A percentile compares a stretch with the other conserved stretches of the same genome.
These are phyloP conservation scores for Scheffersomyces coipomensis DNA, from an alignment of 805 yeast species.

Conservation along the genomic window DNA sequence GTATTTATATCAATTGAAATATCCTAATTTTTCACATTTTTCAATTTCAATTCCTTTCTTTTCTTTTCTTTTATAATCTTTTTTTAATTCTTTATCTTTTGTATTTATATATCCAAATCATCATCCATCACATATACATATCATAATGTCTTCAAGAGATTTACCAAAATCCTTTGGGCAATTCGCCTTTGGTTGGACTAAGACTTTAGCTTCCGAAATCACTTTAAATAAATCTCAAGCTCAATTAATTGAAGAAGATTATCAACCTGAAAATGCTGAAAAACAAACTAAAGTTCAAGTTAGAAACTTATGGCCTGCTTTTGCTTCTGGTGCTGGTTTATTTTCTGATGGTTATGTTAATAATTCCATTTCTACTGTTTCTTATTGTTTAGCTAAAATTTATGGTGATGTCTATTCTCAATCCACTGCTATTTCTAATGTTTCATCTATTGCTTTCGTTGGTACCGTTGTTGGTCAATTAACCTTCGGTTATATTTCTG, in stretches of 20 bases:
- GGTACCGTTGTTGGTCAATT: constrained; percentile 91
- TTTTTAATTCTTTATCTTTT: not conserved
- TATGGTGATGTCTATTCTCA: constrained; percentile 63
- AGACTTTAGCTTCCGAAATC: constrained; percentile 42
- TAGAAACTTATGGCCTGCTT: constrained; percentile 55
- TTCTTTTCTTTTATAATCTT: not conserved
- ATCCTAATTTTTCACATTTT: not conserved
- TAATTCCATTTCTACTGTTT: constrained; percentile 76
- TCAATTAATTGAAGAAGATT: constrained; percentile 16
- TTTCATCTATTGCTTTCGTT: constrained; percentile 84
- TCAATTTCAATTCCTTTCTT: not conserved
- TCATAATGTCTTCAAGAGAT: constrained; percentile 43
- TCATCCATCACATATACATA: no score
- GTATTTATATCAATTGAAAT: not conserved
- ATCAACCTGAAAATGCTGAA: constrained; percentile 21
- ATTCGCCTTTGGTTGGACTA: constrained; percentile 40
- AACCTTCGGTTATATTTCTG: constrained; percentile 76
- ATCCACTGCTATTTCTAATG: constrained; percentile 73
- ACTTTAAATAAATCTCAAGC: constrained; percentile 29
- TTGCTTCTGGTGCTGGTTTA: constrained; percentile 88
- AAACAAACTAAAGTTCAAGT: constrained; percentile 12
- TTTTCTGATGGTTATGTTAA: constrained; percentile 93
- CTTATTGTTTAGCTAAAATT: constrained; percentile 62
- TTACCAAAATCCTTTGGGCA: constrained; percentile 43
- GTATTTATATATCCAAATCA: not conserved